Evolutionary conservation across 2,329 filamentous ascomycete genomes (phyloP), one percentile per base, ranked within the genome.

Genomic region (Boeremia lycopersici): DNA sequence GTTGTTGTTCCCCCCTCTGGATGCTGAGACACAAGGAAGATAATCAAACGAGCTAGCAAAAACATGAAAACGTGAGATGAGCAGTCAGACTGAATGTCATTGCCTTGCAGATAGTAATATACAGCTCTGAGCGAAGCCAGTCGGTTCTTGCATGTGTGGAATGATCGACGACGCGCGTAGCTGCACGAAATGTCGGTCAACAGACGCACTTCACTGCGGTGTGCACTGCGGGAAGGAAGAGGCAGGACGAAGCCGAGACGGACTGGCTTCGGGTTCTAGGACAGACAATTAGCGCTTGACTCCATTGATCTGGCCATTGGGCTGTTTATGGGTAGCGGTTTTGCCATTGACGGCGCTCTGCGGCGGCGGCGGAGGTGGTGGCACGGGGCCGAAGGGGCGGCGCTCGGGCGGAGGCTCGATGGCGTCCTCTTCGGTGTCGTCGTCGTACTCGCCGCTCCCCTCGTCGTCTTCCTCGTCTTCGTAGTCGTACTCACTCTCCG

Each of bases 341-440:
- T 71, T 71, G 43, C 67, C 67, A 58, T 72, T 73, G 38, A 60
- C 61, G 44, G 66, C 53, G 49, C 50, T 62, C 46, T 71, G 70
- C 44, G 71, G 70, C 39, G 68, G 70, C 12, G 72, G 70, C 38
- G 72, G 73, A 31, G 74, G 74, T 35, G 73, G 73, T 2, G 73
- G 73, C 10, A 74, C 69, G 35, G 70, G 72, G 11, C 73, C 73
- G 56, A 73, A 75, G 1, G 71, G 73, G 34, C 71, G 66, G 46
- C 67, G 70, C 51, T 72, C 68, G 19, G 65, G 67, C 23, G 31
- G 47, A 8, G 69, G 60, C 19, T 74, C 73, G 35, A 72, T 53
- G 26, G 67, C 82, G 28, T 84, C 82, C 62, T 88, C 86, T 46
- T 84, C 82, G 6, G 81, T 81, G 38, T 82, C 79, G 49, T 83